A percentile compares a stretch with the other conserved stretches of the same genome.
These are phyloP conservation scores for Rosa chinensis DNA, from an alignment of 306 rosid genomes.

Conservation along the genomic window DNA sequence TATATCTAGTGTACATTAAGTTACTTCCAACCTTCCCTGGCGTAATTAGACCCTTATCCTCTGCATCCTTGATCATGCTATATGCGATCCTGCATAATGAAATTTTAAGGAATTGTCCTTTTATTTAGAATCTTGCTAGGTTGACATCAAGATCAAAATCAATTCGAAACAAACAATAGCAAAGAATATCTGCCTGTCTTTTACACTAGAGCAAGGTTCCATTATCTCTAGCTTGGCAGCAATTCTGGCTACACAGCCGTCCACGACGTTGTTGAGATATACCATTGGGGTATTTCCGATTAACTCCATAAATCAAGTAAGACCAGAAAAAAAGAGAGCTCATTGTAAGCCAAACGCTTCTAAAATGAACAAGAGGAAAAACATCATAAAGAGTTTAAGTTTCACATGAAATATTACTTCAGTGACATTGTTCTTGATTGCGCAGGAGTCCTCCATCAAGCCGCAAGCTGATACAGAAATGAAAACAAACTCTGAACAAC, in stretches of 20 bases:
- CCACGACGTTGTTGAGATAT: conserved; percentile 66
- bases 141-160: conserved; percentile 11
- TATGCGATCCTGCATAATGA: conserved; percentile 51
- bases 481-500: not conserved
- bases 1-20: not conserved
- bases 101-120: not conserved
- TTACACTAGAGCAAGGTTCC: conserved; percentile 77
- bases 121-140: not conserved
- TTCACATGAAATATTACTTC: conserved; percentile 45
- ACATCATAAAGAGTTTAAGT: not conserved
- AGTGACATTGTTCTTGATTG: conserved; percentile 70
- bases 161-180: not conserved
- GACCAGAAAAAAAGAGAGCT: not conserved
- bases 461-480: conserved; percentile 7
- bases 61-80: conserved; percentile 88
- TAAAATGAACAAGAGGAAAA: not conserved
- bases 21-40: conserved; percentile 70
- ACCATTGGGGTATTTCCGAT: conserved; percentile 75
- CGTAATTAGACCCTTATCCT: conserved; percentile 66
- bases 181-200: conserved; percentile 50
- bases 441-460: conserved; percentile 48
- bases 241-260: conserved; percentile 64
- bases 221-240: conserved; percentile 77
- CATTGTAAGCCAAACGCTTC: not conserved
- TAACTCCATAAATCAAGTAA: conserved; percentile 38